Conservation (phyloP, 2,329 filamentous ascomycete species). For the Penicillium sp. region DNA sequence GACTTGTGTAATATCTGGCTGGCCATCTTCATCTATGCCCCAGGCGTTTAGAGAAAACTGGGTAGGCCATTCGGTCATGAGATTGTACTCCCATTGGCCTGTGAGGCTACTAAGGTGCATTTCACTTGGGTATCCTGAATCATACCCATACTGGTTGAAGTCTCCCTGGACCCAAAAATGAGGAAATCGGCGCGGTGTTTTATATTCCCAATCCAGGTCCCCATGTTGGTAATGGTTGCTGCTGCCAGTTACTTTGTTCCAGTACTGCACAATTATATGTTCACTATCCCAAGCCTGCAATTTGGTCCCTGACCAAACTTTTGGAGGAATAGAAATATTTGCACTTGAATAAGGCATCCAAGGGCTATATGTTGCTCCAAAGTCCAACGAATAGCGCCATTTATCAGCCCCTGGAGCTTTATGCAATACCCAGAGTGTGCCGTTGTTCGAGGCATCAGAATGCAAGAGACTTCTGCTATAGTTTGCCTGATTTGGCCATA, state of each 20-base stretch:
- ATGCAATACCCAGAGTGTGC: slow-evolving; percentile 46
- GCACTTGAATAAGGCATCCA: slow-evolving; percentile 51
- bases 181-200: slow-evolving; percentile 48
- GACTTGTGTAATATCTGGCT: slow-evolving; percentile 53
- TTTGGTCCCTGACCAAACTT: slow-evolving; percentile 51
- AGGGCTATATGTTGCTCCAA: slow-evolving; percentile 53
- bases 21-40: slow-evolving; percentile 58
- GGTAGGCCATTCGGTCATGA: slow-evolving; percentile 59
- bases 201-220: slow-evolving; percentile 41
- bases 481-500: slow-evolving; percentile 52
- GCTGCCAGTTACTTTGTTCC: slow-evolving; percentile 51
- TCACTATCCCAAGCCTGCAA: slow-evolving; percentile 54
- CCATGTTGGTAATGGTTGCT: slow-evolving; percentile 54
- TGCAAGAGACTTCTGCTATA: slow-evolving; percentile 47
- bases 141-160: slow-evolving; percentile 58
- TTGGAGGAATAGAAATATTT: slow-evolving; percentile 41
- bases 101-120: slow-evolving; percentile 42
- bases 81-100: slow-evolving; percentile 51
- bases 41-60: slow-evolving; percentile 57
- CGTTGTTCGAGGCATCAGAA: slow-evolving; percentile 28
- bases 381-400: slow-evolving; percentile 57
- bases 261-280: slow-evolving; percentile 59
- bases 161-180: slow-evolving; percentile 56
- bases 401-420: slow-evolving; percentile 55
- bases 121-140: slow-evolving; percentile 49